These are phyloP conservation scores for Tulasnella sp. DNA, from an alignment of 768 basidiomycete genomes.

Conservation along the genomic window DNA sequence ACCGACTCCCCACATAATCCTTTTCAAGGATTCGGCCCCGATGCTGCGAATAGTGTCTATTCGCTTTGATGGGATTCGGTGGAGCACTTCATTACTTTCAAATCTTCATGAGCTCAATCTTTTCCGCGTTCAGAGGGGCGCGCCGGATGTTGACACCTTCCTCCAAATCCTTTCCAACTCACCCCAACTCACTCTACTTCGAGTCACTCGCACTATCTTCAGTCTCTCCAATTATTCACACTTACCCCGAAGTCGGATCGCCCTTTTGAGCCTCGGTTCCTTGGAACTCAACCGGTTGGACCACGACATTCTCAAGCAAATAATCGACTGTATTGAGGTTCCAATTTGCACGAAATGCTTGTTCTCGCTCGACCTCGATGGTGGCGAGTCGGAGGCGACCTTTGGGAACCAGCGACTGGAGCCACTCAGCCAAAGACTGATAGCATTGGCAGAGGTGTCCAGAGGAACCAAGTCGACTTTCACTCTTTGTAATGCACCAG, in stretches of 20 bases:
- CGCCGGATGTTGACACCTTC: not conserved
- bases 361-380: not conserved
- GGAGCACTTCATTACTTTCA: not conserved
- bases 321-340: not conserved
- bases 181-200: not conserved
- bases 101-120: not conserved
- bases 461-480: not conserved
- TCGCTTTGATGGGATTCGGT: not conserved
- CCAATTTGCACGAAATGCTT: not conserved
- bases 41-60: not conserved
- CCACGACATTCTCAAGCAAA: not conserved
- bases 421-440: not conserved
- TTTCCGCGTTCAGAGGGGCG: not conserved
- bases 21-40: not conserved
- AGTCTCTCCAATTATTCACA: too few species aligned
- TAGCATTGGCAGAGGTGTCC: not conserved
- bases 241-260: not conserved
- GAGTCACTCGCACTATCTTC: not conserved
- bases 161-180: not conserved
- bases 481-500: not conserved
- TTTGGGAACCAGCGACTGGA: not conserved
- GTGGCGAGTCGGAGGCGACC: not conserved
- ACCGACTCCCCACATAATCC: not conserved
- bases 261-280: not conserved
- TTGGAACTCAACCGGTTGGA: not conserved